Base-by-base conservation (phyloP, 1,284 basidiomycete species). In the Tetrapyrgos nigripes region DNA sequence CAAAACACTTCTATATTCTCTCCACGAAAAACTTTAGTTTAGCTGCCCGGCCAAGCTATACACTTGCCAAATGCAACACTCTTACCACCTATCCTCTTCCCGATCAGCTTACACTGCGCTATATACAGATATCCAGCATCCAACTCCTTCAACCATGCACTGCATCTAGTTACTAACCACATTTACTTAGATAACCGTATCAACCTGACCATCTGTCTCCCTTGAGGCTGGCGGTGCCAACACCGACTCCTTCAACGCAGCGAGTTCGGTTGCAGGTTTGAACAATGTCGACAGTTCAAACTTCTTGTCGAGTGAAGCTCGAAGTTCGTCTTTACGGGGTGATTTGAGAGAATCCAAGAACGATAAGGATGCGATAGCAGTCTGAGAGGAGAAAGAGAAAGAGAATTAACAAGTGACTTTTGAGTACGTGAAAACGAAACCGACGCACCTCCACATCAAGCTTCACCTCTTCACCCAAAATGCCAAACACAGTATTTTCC, bases 251-350 rank as follows among this genome's bases (percentile, higher is more conserved):
- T 49, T 23, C 26, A 56, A 26, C 4, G 48, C 31, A 1, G 19
- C 40, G 27, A 44, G 75, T 64, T 89, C 86, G 35, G 76, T 77
- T 2, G 69, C 62, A 1, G 78, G 67, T 72, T 84, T 87, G 78
- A 91, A 92, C 24, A 85, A 72, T 5, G 87, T 90, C 21, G 91
- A 86, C 23, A 86, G 70, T 49, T 75, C 73, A 71, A 91, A 92
- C 58, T 71, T 81, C 11, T 57, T 62, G 51, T 83, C 79, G 58
- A 85, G 87, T 2, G 74, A 76, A 46, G 70, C 64, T 19, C 83
- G 76, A 76, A 90, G 91, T 50, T 62, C 60, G 23, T 58, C 53
- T 21, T 31, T 46, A 2, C 56, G 79, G 1, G 78, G 59, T 0
- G 89, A 89, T 52, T 78, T 70, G 45, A 87, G 69, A 1, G 75